Base-by-base conservation (phyloP, 2,329 filamentous ascomycete genomes). In the Venturia effusa region DNA sequence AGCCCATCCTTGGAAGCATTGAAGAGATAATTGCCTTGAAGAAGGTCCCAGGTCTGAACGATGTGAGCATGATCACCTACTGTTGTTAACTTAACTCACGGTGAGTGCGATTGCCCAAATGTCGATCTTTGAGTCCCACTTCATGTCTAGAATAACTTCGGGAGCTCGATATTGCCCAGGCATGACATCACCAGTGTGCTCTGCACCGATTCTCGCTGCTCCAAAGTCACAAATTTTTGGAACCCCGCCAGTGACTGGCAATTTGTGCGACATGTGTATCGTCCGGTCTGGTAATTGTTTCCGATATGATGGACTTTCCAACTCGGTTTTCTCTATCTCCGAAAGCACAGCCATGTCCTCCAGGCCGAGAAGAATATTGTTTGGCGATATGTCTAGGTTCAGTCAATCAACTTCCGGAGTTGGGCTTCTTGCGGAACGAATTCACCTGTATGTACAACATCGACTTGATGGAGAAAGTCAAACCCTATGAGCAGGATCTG, bases 261-360 rank as follows among this genome's bases (percentile, higher is more conserved):
- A 70, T 62, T 71, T 70, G 27, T 71, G 69, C 11, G 75, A 76
- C 13, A 72, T 65, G 55, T 77, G 69, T 19, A 74, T 71, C 5
- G 68, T 68, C 2, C 64, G 67, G 27, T 70, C 67, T n/a, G 64
- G 66, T 0, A 70, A 27, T 3, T 64, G 40, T 66, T 73, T 72
- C 5, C 66, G 63, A 1, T 68, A 65, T 61, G 67, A 68, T 6
- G 68, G 70, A 61, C 66, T 67, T 40, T 62, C 62, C 41, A 62
- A 65, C 63, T 72, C 69, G 13, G 24, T 61, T 45, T 69, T 59
- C 63, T 70, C 69, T 63, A 72, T 71, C 61, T 69, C 63, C 8
- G 64, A 59, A 2, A 72, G 68, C 43, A 71, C 67, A 43, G 66
- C 68, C 59, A 70, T 59, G 67, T 72, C 68, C 24, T 68, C 68